A percentile compares a stretch with the other conserved stretches of the same genome.
Evolutionary conservation across 306 rosid genomes (phyloP).

Genomic region (Prunus armeniaca): DNA sequence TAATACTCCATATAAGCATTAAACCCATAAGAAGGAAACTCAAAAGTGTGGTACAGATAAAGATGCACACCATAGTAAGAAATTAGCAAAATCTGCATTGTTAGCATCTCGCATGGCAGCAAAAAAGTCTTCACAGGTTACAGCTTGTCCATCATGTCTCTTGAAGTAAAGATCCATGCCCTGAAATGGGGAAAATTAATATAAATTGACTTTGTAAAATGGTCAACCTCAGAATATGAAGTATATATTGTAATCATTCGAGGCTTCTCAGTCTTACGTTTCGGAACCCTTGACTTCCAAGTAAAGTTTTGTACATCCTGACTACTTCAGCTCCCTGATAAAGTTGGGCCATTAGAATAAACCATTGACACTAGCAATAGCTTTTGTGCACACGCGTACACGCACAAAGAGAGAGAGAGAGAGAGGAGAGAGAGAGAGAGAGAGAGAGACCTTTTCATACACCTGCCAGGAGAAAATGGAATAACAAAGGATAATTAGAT

Average conservation of each 20-base stretch:
- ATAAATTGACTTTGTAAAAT: constrained; percentile 14
- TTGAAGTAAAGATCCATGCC: constrained; percentile 99
- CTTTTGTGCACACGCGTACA: not conserved
- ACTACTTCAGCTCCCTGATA: constrained; percentile 99
- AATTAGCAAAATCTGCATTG: constrained; percentile 88
- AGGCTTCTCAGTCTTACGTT: constrained; percentile 53
- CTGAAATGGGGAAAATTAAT: constrained; percentile 39
- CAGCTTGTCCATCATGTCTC: constrained; percentile 98
- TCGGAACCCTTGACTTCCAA: constrained; percentile 90
- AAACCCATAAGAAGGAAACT: constrained; percentile 10
- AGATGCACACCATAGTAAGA: constrained; percentile 60
- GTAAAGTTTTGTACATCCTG: constrained; percentile 95
- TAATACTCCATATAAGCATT: constrained; percentile 9
- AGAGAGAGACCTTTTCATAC: constrained; percentile 78
- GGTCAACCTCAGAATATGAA: constrained; percentile 11
- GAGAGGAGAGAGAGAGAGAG: constrained; percentile 16
- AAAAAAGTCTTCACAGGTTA: constrained; percentile 93
- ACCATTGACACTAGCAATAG: not conserved
- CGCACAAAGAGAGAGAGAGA: constrained; percentile 17
- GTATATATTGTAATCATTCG: constrained; percentile 8
- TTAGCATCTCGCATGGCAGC: constrained; percentile 98
- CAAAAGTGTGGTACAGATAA: constrained; percentile 17
- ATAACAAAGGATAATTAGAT: constrained; percentile 30
- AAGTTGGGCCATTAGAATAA: constrained; percentile 37
- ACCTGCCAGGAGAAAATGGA: constrained; percentile 57